Percentiles rank a stretch among this genome's conserved stretches.
These are phyloP conservation scores for Tremella fuciformis DNA, from an alignment of 768 basidiomycete genomes.

Conservation along the genomic window DNA sequence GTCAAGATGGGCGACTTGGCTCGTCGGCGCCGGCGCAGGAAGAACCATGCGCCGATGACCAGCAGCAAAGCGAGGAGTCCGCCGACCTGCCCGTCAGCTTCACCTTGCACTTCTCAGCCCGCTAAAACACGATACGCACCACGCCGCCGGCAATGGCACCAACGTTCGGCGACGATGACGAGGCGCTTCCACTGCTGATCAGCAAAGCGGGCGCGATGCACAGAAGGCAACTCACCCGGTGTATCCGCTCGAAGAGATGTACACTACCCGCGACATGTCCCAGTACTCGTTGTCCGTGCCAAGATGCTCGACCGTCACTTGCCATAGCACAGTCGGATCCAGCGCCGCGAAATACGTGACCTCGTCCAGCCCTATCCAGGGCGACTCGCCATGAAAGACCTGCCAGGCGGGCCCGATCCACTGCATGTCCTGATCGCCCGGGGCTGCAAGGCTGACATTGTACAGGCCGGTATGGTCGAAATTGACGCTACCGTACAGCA, in stretches of 20 bases:
- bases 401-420: neutral
- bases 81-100: no score
- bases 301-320: constrained; percentile 4
- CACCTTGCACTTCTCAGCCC: no score
- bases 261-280: neutral
- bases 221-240: no score
- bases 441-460: neutral
- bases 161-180: no score
- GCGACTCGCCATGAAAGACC: neutral
- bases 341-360: neutral
- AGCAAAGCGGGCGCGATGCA: no score
- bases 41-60: no score
- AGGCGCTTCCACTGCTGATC: no score
- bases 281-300: neutral
- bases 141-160: no score
- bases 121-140: no score
- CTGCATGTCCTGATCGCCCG: neutral
- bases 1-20: no score
- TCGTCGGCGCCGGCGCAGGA: no score
- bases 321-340: neutral
- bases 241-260: neutral
- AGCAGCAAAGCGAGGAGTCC: no score
- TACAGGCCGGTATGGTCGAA: neutral
- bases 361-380: neutral
- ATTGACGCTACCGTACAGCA: neutral